Conservation (phyloP, 495 filamentous ascomycete genomes). For the Neurospora sp. region DNA sequence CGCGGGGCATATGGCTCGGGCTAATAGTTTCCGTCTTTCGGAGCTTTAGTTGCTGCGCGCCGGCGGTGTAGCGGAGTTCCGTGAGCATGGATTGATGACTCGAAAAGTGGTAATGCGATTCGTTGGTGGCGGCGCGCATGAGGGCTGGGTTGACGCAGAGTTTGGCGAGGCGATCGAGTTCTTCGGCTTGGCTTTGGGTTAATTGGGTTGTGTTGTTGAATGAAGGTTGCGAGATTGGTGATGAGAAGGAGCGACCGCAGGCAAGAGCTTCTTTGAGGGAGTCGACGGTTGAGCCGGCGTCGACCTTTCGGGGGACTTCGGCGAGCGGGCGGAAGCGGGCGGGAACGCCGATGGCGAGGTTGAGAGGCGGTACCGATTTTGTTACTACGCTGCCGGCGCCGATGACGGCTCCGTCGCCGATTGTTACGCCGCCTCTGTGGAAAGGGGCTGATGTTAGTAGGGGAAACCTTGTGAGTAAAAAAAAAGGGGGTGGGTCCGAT, state of each 20-base stretch:
- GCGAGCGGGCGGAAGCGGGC: constrained; percentile 10
- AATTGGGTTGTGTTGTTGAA: background rate
- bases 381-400: constrained; percentile 24
- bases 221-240: background rate
- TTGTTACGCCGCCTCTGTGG: constrained; percentile 21
- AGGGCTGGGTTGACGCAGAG: background rate
- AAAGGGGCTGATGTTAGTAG: background rate
- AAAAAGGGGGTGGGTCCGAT: background rate
- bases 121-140: background rate
- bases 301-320: background rate
- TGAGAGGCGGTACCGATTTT: constrained; percentile 15
- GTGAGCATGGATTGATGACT: background rate
- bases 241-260: background rate
- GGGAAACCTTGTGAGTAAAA: background rate
- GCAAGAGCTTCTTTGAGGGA: constrained; percentile 9
- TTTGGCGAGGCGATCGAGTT: background rate
- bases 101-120: background rate
- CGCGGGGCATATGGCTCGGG: background rate
- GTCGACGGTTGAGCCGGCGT: background rate
- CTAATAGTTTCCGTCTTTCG: background rate
- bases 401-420: constrained; percentile 26
- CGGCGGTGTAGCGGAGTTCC: background rate
- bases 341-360: constrained; percentile 16
- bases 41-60: background rate
- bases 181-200: background rate